These are phyloP conservation scores for Termitomyces sp. DNA, from an alignment of 768 basidiomycete genomes.

Conservation along the genomic window DNA sequence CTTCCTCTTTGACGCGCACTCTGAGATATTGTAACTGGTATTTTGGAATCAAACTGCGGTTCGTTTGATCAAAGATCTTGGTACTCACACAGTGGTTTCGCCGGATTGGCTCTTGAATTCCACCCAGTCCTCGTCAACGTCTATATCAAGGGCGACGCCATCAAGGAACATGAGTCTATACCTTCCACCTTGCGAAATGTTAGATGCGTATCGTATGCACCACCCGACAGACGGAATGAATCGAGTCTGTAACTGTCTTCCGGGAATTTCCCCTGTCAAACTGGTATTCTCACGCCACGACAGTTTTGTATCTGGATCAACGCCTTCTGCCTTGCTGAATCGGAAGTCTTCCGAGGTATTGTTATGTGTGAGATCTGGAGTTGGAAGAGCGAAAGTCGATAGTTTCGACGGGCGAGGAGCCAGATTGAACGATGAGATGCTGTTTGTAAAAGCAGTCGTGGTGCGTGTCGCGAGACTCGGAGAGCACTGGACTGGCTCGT, in stretches of 20 bases:
- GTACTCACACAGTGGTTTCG: conserved; percentile 23
- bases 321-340: background rate
- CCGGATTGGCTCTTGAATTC: conserved; percentile 28
- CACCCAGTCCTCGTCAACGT: conserved; percentile 40
- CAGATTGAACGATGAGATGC: conserved; percentile 11
- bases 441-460: conserved; percentile 1
- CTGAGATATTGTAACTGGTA: conserved; percentile 30
- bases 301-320: background rate
- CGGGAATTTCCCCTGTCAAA: conserved; percentile 6
- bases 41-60: background rate
- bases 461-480: background rate
- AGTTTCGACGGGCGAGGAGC: conserved; percentile 12
- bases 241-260: conserved; percentile 26
- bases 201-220: conserved; percentile 37
- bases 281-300: conserved; percentile 16
- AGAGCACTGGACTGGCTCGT: background rate
- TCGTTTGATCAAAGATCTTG: background rate
- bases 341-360: background rate
- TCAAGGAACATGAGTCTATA: conserved; percentile 44
- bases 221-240: conserved; percentile 39
- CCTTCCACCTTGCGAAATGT: conserved; percentile 36
- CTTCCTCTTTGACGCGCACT: conserved; percentile 25
- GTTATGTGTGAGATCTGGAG: background rate
- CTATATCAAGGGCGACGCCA: conserved; percentile 35
- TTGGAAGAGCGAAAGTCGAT: background rate